Evolutionary conservation across 2,329 filamentous ascomycete genomes (phyloP).

Genomic region (Arthrobotrys musiformis): DNA sequence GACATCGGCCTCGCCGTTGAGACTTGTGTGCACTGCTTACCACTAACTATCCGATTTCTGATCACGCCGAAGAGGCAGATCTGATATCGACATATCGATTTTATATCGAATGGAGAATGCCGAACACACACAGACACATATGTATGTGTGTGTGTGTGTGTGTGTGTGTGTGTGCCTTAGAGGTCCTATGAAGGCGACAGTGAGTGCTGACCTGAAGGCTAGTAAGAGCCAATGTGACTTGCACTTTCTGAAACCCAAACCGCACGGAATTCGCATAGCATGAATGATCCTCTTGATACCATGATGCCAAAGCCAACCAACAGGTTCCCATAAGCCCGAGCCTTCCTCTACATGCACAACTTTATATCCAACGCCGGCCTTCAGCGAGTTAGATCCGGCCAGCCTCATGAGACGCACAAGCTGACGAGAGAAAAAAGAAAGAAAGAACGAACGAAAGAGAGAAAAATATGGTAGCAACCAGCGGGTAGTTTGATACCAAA

Average conservation of each 20-base stretch:
- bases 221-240: neutral
- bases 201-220: too few relatives aligned
- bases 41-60: neutral
- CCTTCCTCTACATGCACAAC: neutral
- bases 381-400: neutral
- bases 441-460: too few relatives aligned
- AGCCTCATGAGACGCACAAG: neutral
- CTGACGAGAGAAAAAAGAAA: slow-evolving; percentile 5
- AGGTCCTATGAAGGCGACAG: too few relatives aligned
- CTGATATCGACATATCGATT: neutral
- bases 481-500: neutral
- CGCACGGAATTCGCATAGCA: neutral
- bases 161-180: too few relatives aligned
- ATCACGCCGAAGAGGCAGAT: neutral
- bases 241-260: slow-evolving; percentile 2
- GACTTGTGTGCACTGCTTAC: neutral
- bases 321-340: neutral
- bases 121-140: neutral
- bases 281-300: neutral
- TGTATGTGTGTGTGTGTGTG: too few relatives aligned
- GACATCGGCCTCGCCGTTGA: neutral
- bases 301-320: neutral
- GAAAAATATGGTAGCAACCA: neutral
- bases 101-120: neutral
- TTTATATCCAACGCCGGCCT: neutral